Conservation (phyloP, 148 eudicot species). For the Arbutus unedo region DNA sequence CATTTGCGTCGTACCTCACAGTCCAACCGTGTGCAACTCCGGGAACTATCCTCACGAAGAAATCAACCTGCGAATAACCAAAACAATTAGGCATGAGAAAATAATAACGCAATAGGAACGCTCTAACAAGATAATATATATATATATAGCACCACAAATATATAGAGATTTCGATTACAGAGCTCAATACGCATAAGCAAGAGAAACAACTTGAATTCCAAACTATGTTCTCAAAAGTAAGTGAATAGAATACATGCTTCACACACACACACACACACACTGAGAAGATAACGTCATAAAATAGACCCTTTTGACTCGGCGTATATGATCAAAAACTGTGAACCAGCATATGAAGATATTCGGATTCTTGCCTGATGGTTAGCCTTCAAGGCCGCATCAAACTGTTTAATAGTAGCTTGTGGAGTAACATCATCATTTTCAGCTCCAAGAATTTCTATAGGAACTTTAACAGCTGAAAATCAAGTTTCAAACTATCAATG, state of each 20-base stretch:
- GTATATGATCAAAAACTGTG: too few relatives aligned
- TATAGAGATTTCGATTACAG: too few relatives aligned
- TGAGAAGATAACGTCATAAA: too few relatives aligned
- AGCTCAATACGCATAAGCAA: too few relatives aligned
- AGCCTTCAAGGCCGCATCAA: slow-evolving; percentile 44
- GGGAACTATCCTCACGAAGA: slow-evolving; percentile 48
- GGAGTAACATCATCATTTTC: slow-evolving; percentile 50
- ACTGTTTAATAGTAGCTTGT: slow-evolving; percentile 52
- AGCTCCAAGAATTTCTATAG: slow-evolving; percentile 58
- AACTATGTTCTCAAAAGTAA: too few relatives aligned
- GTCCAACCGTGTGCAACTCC: slow-evolving; percentile 65
- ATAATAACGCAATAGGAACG: neutral
- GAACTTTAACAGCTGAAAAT: slow-evolving; percentile 51
- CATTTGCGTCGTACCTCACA: slow-evolving; percentile 44
- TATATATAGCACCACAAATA: too few relatives aligned
- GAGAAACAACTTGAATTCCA: too few relatives aligned
- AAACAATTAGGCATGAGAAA: neutral
- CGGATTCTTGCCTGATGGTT: slow-evolving; percentile 49
- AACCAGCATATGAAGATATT: slow-evolving; percentile 7
- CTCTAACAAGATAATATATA: too few relatives aligned
- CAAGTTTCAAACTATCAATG: neutral
- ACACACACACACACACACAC: too few relatives aligned
- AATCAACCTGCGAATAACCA: slow-evolving; percentile 35
- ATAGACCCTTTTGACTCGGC: too few relatives aligned
- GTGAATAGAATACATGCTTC: too few relatives aligned